These are phyloP conservation scores for Bruguiera hainesii DNA, from an alignment of 441 rosid genomes.

Conservation along the genomic window DNA sequence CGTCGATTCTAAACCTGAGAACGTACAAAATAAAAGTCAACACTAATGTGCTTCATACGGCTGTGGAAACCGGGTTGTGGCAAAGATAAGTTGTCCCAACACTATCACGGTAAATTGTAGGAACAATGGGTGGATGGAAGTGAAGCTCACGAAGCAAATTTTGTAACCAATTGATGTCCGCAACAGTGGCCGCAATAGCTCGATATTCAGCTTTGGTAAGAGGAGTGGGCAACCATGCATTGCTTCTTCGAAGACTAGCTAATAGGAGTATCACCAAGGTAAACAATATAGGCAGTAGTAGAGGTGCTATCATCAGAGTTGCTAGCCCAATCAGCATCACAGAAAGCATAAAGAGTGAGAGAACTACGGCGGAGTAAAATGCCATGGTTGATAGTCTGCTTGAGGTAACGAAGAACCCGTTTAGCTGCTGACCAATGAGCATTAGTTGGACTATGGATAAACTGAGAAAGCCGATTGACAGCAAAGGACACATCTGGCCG, in stretches of 20 bases:
- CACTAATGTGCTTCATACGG: background rate
- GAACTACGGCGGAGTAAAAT: background rate
- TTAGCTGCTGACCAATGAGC: too few species aligned
- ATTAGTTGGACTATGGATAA: too few species aligned
- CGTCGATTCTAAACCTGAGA: background rate
- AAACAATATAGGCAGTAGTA: background rate
- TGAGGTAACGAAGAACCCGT: too few species aligned
- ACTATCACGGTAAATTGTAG: background rate
- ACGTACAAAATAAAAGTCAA: background rate
- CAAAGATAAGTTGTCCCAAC: background rate
- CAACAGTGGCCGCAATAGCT: rapidly evolving
- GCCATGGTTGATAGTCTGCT: background rate
- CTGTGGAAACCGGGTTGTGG: background rate
- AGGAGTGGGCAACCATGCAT: background rate
- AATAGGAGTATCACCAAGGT: background rate
- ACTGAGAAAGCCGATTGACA: too few species aligned
- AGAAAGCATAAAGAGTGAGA: background rate
- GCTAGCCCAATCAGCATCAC: background rate
- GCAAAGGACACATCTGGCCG: too few species aligned
- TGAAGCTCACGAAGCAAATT: background rate
- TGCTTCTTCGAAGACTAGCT: constrained; percentile 1
- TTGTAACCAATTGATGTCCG: background rate
- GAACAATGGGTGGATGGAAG: rapidly evolving
- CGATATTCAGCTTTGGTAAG: background rate
- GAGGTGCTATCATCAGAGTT: background rate